A percentile compares a stretch with the other conserved stretches of the same genome.
phyloP scores from a whole-genome alignment of 345 rosid genomes.

The Syzygium oleosum region DNA sequence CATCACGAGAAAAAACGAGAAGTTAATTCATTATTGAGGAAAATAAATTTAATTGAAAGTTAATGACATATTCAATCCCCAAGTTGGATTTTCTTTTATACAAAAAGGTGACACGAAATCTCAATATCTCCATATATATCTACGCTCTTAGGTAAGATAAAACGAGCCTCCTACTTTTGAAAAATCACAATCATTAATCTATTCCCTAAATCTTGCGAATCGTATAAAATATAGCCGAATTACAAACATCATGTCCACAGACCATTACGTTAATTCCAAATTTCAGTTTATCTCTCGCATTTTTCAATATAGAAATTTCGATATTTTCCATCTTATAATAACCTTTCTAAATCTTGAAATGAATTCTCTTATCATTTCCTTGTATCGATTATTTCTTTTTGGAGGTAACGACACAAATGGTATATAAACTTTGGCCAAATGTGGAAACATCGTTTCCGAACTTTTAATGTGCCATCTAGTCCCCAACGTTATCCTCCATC shows the following conservation, averaged over 20 bases:
- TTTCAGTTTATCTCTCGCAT: neutral
- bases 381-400: no score
- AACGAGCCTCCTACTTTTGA: neutral
- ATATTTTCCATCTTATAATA: neutral
- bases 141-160: neutral
- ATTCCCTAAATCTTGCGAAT: neutral
- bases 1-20: rapidly evolving
- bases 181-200: neutral
- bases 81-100: neutral
- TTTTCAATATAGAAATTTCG: neutral
- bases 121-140: neutral
- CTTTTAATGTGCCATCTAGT: no score
- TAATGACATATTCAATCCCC: neutral
- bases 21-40: neutral
- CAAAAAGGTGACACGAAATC: neutral
- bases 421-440: no score
- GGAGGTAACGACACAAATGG: no score
- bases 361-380: no score
- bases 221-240: neutral
- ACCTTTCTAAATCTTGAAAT: neutral
- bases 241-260: neutral
- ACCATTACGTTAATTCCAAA: neutral
- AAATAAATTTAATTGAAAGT: neutral
- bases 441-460: no score
- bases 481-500: no score